These are phyloP conservation scores for Aspergillus versicolor DNA, from an alignment of 2,329 filamentous ascomycete species.

Conservation along the genomic window DNA sequence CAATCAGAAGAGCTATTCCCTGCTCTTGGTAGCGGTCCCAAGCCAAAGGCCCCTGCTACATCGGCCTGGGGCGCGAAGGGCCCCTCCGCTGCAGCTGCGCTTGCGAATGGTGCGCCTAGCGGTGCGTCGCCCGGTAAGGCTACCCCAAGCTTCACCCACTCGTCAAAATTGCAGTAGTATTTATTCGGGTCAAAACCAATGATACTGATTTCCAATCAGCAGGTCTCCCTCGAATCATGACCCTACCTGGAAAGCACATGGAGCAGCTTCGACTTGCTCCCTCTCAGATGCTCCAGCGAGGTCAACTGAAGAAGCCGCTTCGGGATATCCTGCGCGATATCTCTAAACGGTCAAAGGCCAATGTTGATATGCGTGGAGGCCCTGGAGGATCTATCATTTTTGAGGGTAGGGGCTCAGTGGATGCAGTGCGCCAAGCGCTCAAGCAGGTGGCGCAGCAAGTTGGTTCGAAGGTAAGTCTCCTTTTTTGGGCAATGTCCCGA, in stretches of 20 bases:
- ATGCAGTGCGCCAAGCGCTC: conserved; percentile 81
- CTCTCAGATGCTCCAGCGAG: conserved; percentile 71
- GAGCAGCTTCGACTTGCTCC: conserved; percentile 74
- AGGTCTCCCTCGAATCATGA: conserved; percentile 59
- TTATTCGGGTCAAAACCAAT: not conserved
- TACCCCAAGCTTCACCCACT: not conserved
- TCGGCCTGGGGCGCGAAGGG: conserved; percentile 75
- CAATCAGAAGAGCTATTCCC: conserved; percentile 91
- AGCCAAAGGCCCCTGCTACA: conserved; percentile 61
- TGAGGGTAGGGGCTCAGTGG: conserved; percentile 78
- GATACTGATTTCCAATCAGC: conserved; percentile 31
- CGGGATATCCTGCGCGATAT: conserved; percentile 85
- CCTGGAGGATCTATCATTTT: conserved; percentile 74
- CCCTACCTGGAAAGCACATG: conserved; percentile 77
- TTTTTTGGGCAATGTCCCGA: not conserved
- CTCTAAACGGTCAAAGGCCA: conserved; percentile 86
- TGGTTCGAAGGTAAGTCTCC: conserved; percentile 69
- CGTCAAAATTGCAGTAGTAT: not conserved
- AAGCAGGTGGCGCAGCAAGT: conserved; percentile 87
- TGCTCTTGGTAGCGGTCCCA: conserved; percentile 72
- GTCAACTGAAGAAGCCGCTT: conserved; percentile 79
- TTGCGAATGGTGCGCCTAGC: conserved; percentile 53
- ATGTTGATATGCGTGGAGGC: conserved; percentile 73
- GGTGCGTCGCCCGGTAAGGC: conserved; percentile 53
- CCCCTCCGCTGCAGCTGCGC: conserved; percentile 37